phyloP scores from a whole-genome alignment of 805 yeast species.

The Saccharomycopsis fodiens region DNA sequence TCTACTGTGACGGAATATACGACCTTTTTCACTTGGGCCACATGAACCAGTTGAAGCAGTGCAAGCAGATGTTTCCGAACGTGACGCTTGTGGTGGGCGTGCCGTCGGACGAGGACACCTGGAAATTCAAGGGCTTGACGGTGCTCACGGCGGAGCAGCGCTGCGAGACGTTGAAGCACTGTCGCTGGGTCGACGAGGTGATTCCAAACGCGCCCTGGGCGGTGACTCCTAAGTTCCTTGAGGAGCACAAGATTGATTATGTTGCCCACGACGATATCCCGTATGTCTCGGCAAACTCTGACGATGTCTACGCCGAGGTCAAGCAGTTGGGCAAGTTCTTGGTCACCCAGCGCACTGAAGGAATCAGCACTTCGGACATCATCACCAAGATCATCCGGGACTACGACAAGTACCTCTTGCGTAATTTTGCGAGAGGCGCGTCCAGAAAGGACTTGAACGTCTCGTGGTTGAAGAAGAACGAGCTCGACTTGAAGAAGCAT shows the following conservation, averaged over 20 bases:
- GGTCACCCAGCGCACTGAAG: slow-evolving; percentile 94
- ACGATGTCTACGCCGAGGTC: slow-evolving; percentile 89
- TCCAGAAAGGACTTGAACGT: slow-evolving; percentile 94
- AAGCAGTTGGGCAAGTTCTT: slow-evolving; percentile 86
- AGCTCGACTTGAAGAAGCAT: slow-evolving; percentile 87
- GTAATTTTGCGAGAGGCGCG: slow-evolving; percentile 97
- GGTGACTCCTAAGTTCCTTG: slow-evolving; percentile 74
- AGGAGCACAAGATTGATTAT: slow-evolving; percentile 78
- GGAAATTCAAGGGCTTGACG: slow-evolving; percentile 86
- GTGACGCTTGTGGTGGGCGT: slow-evolving; percentile 84
- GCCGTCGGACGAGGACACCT: slow-evolving; percentile 86
- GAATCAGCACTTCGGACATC: slow-evolving; percentile 91
- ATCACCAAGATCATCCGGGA: slow-evolving; percentile 92
- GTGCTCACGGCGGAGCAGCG: slow-evolving; percentile 85
- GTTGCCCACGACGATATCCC: slow-evolving; percentile 98
- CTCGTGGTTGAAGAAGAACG: slow-evolving; percentile 96
- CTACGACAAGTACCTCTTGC: slow-evolving; percentile 92
- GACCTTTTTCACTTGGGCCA: slow-evolving; percentile 96
- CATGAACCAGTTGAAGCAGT: slow-evolving; percentile 96
- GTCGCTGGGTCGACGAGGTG: slow-evolving; percentile 97
- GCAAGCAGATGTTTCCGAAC: slow-evolving; percentile 83
- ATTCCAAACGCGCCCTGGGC: slow-evolving; percentile 94
- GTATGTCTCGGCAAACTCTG: slow-evolving; percentile 80
- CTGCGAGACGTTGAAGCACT: slow-evolving; percentile 84
- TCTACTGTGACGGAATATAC: slow-evolving; percentile 98